Evolutionary conservation across 495 filamentous ascomycete species (phyloP), one percentile per base, ranked within the genome.

Genomic region (Hypomontagnella submonticulosa): DNA sequence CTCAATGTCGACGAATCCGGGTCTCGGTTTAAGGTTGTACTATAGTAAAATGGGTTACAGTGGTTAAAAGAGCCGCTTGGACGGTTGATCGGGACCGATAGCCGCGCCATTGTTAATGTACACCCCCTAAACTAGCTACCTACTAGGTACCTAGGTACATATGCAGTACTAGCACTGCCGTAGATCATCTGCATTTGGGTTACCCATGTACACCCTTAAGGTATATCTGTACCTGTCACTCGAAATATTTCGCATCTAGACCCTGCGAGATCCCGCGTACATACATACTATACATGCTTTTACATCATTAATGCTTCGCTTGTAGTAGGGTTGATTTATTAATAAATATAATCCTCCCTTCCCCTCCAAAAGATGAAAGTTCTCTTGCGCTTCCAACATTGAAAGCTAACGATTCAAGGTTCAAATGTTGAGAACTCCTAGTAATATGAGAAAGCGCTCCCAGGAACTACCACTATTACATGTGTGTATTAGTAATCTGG

Each of bases 31-130:
- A 59, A 63, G 44, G 66, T 64, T 60, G 52, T 13, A 18, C 63
- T 68, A 27, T 27, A 27, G 23, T 27, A 27, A 6, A 27, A 27
- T 27, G 6, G 23, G 66, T 69, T 63, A 50, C 54, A 63, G 56
- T 69, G 55, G 55, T 33, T 57, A 44, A 55, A 63, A 69, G 66
- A 69, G 66, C 66, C 66, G 66, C 66, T 50, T 69, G 49, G 23
- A 52, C 66, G 66, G 66, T 63, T 59, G 11, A 58, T 60, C 66
- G 66, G 66, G 66, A 41, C 66, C 66, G 66, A 69, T 57, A 69
- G 37, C 66, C 66, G 66, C 46, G 15, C 41, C 30, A 47, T 0
- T 46, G 13, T 46, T 16, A 46, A 2, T 27, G 23, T 27, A 27
- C 47, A 16, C 10, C 41, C 9, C 4, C 13, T 27, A 36, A 36